A percentile compares a stretch with the other conserved stretches of the same genome.
Evolutionary conservation across 768 basidiomycete genomes (phyloP).

Genomic region (Tylopilus rubrobrunneus): DNA sequence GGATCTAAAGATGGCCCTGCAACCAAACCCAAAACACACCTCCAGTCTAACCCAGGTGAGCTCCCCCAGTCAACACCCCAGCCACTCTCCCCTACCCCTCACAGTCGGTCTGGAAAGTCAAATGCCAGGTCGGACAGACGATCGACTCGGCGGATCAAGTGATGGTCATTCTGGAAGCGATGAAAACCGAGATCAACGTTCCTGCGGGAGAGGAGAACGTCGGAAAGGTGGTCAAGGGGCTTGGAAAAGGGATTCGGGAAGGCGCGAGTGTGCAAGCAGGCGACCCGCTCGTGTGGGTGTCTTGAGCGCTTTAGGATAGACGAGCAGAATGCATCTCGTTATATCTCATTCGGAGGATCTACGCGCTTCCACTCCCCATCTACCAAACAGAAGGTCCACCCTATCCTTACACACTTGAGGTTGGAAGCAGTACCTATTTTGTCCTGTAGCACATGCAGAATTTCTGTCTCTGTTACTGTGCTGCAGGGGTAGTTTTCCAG

Average conservation of each 20-base stretch:
- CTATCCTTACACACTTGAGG: not conserved
- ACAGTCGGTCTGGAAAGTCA: constrained; percentile 47
- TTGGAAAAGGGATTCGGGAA: constrained; percentile 40
- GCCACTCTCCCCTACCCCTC: not conserved
- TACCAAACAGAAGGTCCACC: not conserved
- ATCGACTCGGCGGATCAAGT: constrained; percentile 41
- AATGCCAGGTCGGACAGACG: constrained; percentile 38
- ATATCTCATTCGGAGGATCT: too few species aligned
- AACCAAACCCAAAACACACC: not conserved
- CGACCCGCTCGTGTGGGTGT: constrained; percentile 38
- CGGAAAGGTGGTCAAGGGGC: constrained; percentile 39
- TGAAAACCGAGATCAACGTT: constrained; percentile 61
- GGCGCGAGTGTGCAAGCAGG: constrained; percentile 47
- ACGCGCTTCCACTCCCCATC: not conserved
- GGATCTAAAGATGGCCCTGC: constrained; percentile 22
- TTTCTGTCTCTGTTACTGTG: too few species aligned
- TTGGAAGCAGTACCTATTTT: not conserved
- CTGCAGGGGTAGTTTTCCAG: too few species aligned
- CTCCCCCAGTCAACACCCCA: too few species aligned
- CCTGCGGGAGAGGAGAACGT: constrained; percentile 42
- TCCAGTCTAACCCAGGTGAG: constrained; percentile 7
- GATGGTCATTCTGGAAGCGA: constrained; percentile 54
- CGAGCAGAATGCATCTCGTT: too few species aligned
- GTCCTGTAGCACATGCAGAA: not conserved
- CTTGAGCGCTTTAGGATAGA: not conserved